Evolutionary conservation across 805 yeast species (phyloP).

Genomic region (Wickerhamomyces canadensis): DNA sequence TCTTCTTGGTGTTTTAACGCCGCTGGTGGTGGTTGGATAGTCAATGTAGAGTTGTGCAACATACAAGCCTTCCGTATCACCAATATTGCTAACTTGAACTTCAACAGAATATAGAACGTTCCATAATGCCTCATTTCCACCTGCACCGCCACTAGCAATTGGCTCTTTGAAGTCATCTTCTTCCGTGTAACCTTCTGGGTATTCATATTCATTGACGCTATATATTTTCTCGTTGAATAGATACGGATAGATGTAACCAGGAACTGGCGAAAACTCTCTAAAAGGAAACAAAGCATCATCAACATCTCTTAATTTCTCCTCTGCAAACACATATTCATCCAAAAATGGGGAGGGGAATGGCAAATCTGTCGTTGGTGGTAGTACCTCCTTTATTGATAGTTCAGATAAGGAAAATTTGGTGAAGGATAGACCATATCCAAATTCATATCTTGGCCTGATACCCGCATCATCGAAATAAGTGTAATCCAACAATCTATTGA

Average conservation of each 20-base stretch:
- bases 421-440: slow-evolving; percentile 59
- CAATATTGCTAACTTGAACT: slow-evolving; percentile 43
- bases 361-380: slow-evolving; percentile 39
- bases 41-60: slow-evolving; percentile 52
- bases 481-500: slow-evolving; percentile 43
- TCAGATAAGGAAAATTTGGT: slow-evolving; percentile 34
- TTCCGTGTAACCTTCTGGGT: slow-evolving; percentile 32
- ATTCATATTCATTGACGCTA: slow-evolving; percentile 26
- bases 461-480: slow-evolving; percentile 51
- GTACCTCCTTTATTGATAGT: slow-evolving; percentile 35
- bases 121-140: slow-evolving; percentile 60
- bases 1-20: slow-evolving; percentile 45
- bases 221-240: slow-evolving; percentile 29
- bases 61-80: slow-evolving; percentile 39
- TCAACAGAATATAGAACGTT: slow-evolving; percentile 40
- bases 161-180: slow-evolving; percentile 26
- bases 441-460: slow-evolving; percentile 52
- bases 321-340: slow-evolving; percentile 35
- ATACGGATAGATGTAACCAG: slow-evolving; percentile 54
- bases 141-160: slow-evolving; percentile 42
- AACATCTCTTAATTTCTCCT: slow-evolving; percentile 47
- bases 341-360: slow-evolving; percentile 42
- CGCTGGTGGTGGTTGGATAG: slow-evolving; percentile 32
- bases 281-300: slow-evolving; percentile 50
- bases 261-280: slow-evolving; percentile 45